Conservation (phyloP, 306 rosid genomes). For the Castanea crenata region DNA sequence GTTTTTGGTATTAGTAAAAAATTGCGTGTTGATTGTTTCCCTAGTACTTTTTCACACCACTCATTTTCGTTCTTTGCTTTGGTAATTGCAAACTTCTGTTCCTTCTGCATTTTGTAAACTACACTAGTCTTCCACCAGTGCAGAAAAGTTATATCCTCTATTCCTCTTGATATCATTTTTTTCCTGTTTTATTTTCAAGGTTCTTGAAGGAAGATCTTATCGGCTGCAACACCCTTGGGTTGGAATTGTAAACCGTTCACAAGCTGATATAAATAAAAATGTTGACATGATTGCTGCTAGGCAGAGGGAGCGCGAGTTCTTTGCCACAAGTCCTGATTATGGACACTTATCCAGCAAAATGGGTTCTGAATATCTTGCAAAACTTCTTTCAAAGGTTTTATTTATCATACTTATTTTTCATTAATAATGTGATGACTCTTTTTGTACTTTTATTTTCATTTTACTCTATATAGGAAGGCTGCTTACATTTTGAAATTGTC, state of each 20-base stretch:
- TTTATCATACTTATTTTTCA: background rate
- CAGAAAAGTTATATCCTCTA: background rate
- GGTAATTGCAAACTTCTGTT: background rate
- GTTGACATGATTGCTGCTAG: slow-evolving; percentile 48
- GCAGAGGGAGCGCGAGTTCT: slow-evolving; percentile 42
- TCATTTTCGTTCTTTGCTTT: background rate
- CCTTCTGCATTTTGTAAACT: background rate
- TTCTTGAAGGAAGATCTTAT: slow-evolving; percentile 53
- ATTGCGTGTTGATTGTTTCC: background rate
- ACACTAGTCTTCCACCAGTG: background rate
- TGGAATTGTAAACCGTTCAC: slow-evolving; percentile 57
- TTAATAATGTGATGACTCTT: background rate
- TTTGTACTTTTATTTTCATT: background rate
- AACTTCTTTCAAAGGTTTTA: slow-evolving; percentile 49
- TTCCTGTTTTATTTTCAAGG: slow-evolving; percentile 22
- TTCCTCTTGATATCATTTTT: background rate
- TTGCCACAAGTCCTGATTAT: slow-evolving; percentile 39
- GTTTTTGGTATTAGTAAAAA: background rate
- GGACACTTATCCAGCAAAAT: slow-evolving; percentile 40
- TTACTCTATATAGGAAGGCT: background rate
- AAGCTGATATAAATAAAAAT: slow-evolving; percentile 48
- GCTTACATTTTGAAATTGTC: background rate
- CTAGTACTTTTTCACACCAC: background rate
- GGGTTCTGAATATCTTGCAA: slow-evolving; percentile 60
- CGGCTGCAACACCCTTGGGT: slow-evolving; percentile 57